Percentiles rank a stretch among this genome's conserved stretches.
Evolutionary conservation across 371 early-diverging fungal genomes (phyloP).

Genomic region (Mortierella sp.): DNA sequence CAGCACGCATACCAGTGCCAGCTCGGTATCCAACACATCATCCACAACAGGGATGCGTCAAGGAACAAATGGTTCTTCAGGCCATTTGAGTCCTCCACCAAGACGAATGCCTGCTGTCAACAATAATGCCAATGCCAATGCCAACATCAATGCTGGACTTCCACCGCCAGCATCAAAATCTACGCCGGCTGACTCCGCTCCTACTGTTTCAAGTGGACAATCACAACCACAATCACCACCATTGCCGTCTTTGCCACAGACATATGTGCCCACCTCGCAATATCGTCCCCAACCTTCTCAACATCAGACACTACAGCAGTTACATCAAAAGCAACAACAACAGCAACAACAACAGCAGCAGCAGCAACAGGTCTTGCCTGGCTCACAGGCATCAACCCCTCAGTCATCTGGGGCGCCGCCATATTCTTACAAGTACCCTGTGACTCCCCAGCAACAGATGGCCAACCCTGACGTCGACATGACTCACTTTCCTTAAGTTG

Average conservation of each 20-base stretch:
- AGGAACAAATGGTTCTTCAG: background rate
- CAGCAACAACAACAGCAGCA: background rate
- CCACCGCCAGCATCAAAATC: background rate
- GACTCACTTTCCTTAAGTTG: conserved; percentile 38
- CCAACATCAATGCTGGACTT: background rate
- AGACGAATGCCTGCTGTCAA: background rate
- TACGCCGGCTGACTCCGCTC: background rate
- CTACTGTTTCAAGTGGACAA: background rate
- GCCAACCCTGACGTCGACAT: conserved; percentile 53
- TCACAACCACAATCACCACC: background rate
- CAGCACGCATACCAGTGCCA: conserved; percentile 2
- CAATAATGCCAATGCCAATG: background rate
- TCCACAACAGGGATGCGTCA: background rate
- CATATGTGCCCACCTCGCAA: conserved; percentile 15
- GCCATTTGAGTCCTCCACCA: conserved; percentile 15
- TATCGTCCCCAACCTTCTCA: conserved; percentile 3
- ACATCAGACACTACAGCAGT: conserved; percentile 4
- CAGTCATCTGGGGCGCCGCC: background rate
- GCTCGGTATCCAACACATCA: background rate
- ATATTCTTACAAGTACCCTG: background rate
- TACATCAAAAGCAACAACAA: conserved; percentile 15
- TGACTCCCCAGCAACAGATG: conserved; percentile 28
- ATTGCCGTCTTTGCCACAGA: background rate
- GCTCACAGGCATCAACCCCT: background rate
- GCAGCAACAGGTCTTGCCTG: background rate